A percentile compares a stretch with the other conserved stretches of the same genome.
phyloP scores from a whole-genome alignment of 768 basidiomycete species.

The Butyriboletus loyo region DNA sequence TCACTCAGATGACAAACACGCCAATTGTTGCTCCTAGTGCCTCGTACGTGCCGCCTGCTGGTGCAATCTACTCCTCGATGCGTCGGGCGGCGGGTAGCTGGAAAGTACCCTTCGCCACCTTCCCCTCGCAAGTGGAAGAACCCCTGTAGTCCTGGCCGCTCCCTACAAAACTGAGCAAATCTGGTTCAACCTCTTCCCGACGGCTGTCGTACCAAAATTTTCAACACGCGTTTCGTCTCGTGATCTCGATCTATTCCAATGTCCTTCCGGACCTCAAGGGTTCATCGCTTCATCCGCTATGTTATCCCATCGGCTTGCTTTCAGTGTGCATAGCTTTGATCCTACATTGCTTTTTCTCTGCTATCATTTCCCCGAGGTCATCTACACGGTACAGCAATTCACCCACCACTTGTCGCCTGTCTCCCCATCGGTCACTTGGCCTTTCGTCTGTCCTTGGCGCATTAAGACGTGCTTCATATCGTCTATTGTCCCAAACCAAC shows the following conservation, averaged over 20 bases:
- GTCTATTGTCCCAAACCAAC: background rate
- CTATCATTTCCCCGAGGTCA: slow-evolving; percentile 5
- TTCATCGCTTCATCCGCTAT: slow-evolving; percentile 1
- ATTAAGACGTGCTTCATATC: background rate
- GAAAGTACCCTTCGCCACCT: slow-evolving; percentile 26
- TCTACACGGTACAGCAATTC: background rate
- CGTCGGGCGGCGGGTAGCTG: slow-evolving; percentile 57
- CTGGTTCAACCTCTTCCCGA: background rate
- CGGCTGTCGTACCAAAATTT: background rate
- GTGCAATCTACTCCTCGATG: slow-evolving; percentile 46
- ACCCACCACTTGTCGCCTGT: background rate
- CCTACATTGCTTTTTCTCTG: slow-evolving; percentile 10
- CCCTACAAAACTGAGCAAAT: slow-evolving; percentile 3
- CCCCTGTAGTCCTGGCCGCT: slow-evolving; percentile 29
- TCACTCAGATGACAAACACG: slow-evolving; percentile 28
- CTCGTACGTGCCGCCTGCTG: slow-evolving; percentile 53
- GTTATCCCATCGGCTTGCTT: slow-evolving; percentile 17
- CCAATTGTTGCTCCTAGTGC: background rate
- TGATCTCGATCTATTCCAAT: background rate
- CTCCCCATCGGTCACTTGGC: background rate
- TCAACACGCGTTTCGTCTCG: slow-evolving; percentile 14
- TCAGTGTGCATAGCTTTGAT: slow-evolving; percentile 25
- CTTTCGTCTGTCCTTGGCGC: background rate
- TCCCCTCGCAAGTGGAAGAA: slow-evolving; percentile 32
- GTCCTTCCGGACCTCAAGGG: slow-evolving; percentile 6